Evolutionary conservation across 2,329 filamentous ascomycete species (phyloP).

Genomic region (Aspergillus felis): DNA sequence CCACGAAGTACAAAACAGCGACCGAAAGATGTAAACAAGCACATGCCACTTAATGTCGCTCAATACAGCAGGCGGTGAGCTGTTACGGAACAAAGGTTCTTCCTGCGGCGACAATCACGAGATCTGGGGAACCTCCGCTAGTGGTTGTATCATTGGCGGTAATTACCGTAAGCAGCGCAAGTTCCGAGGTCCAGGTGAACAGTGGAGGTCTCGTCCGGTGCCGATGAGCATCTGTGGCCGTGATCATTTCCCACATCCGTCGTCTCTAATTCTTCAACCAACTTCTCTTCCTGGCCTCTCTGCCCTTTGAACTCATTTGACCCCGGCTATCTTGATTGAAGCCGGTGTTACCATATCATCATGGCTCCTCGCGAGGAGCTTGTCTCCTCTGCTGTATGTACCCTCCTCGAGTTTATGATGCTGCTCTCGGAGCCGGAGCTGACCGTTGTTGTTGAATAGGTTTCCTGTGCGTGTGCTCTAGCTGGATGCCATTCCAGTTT

Average conservation of each 20-base stretch:
- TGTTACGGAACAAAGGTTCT: slow-evolving; percentile 15
- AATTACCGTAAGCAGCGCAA: slow-evolving; percentile 12
- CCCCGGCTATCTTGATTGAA: slow-evolving; percentile 3
- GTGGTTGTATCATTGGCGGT: slow-evolving; percentile 6
- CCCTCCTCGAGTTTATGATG: slow-evolving; percentile 15
- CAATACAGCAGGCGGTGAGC: slow-evolving; percentile 28
- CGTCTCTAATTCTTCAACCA: slow-evolving; percentile 6
- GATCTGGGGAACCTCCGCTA: slow-evolving; percentile 32
- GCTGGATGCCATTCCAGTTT: neutral
- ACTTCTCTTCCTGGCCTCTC: slow-evolving; percentile 11
- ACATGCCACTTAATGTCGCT: slow-evolving; percentile 19
- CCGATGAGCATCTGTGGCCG: slow-evolving; percentile 18
- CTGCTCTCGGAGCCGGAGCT: slow-evolving; percentile 27
- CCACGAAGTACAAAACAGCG: slow-evolving; percentile 4
- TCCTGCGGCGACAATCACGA: slow-evolving; percentile 21
- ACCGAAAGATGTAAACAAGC: slow-evolving; percentile 35
- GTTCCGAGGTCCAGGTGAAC: slow-evolving; percentile 34
- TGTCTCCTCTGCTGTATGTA: slow-evolving; percentile 71
- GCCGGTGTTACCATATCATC: slow-evolving; percentile 43
- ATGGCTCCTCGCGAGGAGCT: slow-evolving; percentile 87
- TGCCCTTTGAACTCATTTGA: slow-evolving; percentile 3
- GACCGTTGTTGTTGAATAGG: slow-evolving; percentile 30
- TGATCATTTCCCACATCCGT: slow-evolving; percentile 6
- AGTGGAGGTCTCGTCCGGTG: slow-evolving; percentile 13
- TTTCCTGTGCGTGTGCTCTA: slow-evolving; percentile 46